Conservation (phyloP, 2,329 filamentous ascomycete genomes). For the Fusarium hainanense region DNA sequence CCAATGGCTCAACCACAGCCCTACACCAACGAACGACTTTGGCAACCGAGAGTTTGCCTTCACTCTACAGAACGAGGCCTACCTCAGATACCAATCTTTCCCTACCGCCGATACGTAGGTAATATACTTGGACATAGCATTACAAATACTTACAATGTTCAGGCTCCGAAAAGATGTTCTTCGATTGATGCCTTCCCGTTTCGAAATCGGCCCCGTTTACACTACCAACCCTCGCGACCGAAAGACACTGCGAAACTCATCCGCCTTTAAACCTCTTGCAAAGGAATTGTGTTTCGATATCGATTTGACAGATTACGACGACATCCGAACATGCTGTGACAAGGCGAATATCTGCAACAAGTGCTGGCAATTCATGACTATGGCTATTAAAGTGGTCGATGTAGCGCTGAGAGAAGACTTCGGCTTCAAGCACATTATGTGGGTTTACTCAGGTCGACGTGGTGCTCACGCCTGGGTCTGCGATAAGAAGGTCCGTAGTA, state of each 20-base stretch:
- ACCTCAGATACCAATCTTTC: slow-evolving; percentile 87
- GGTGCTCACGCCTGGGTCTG: slow-evolving; percentile 99
- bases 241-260: slow-evolving; percentile 83
- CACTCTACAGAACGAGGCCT: slow-evolving; percentile 90
- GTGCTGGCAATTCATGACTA: slow-evolving; percentile 97
- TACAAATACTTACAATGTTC: slow-evolving; percentile 9
- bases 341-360: slow-evolving; percentile 93
- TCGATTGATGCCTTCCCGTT: slow-evolving; percentile 87
- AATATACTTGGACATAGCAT: too few relatives aligned
- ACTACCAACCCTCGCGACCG: slow-evolving; percentile 92
- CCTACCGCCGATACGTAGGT: slow-evolving; percentile 64
- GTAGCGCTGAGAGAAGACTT: slow-evolving; percentile 90
- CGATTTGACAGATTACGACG: slow-evolving; percentile 98
- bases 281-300: slow-evolving; percentile 99
- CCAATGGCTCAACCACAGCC: slow-evolving; percentile 97
- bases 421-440: slow-evolving; percentile 95
- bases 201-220: slow-evolving; percentile 99
- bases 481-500: slow-evolving; percentile 82
- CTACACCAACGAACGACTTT: slow-evolving; percentile 87
- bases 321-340: slow-evolving; percentile 93
- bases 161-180: slow-evolving; percentile 93
- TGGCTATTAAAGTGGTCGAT: slow-evolving; percentile 96
- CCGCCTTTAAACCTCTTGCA: slow-evolving; percentile 84
- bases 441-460: slow-evolving; percentile 97
- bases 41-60: slow-evolving; percentile 95